Base-by-base conservation (phyloP, 2,329 filamentous ascomycete species). In the Neocatenulostroma microsporum region DNA sequence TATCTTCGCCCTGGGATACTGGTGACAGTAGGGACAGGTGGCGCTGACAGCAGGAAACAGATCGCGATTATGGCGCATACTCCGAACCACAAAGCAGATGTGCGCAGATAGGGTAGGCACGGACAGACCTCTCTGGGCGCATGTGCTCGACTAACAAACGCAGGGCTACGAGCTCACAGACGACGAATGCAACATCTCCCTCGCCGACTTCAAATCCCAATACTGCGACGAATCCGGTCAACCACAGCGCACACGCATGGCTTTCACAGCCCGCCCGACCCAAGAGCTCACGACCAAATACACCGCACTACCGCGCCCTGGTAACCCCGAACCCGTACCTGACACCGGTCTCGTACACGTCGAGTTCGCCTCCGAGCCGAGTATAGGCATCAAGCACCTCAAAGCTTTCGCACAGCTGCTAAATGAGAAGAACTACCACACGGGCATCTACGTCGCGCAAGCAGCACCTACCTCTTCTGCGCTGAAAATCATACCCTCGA, bases 61-160 rank as follows among this genome's bases (percentile, higher is more conserved):
- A 27, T 72, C 76, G 47, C 79, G 84, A 58, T 77, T 95, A 51
- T 98, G 91, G 89, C 84, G 89, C 63, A 86, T 88, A 53, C 93
- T 85, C 78, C 79, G 80, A 64, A 98, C 91, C 7, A 80, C 87
- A 32, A 86, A 94, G 63, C 85, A 98, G 72, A 94, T 98, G 89
- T 82, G 91, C 52, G 72, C 76, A 44, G 91, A 96, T 63, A 71
- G 89, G 62, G 88, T 94, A 76, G 54, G 82, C 13, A 12, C 20
- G 7, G n/a, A n/a, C n/a, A n/a, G n/a, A n/a, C n/a, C n/a, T n/a
- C n/a, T n/a, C n/a, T n/a, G n/a, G n/a, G n/a, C 42, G 29, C 30
- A n/a, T n/a, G n/a, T n/a, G 24, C 51, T 41, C 30, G 29, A 30
- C 36, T 33, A 17, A 30, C 34, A 38, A 40, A 14, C 12, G 11